Conservation (phyloP, 768 basidiomycete species). For the Coprinopsis sp. region DNA sequence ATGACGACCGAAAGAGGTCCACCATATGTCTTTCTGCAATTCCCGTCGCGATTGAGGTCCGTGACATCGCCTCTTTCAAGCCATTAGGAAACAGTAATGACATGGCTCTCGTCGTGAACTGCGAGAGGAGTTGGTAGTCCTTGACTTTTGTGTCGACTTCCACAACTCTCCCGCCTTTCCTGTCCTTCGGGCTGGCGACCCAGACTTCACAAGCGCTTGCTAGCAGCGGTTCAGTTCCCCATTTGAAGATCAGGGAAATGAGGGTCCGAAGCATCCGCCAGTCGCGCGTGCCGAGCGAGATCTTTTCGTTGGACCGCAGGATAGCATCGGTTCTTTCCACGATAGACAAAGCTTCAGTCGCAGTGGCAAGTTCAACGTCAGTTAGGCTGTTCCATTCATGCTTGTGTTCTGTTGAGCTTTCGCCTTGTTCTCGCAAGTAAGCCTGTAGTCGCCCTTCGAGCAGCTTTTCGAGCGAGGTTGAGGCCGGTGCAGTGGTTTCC, state of each 20-base stretch:
- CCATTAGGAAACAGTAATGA: conserved; percentile 50
- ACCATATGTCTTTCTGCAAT: conserved; percentile 50
- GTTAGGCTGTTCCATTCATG: conserved; percentile 21
- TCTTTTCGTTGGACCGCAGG: conserved; percentile 20
- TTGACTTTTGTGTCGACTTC: conserved; percentile 24
- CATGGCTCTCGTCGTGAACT: conserved; percentile 41
- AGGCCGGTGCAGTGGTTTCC: neutral
- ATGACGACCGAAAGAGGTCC: conserved; percentile 55
- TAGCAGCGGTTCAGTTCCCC: conserved; percentile 60
- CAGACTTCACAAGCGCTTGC: conserved; percentile 36
- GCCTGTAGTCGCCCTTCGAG: conserved; percentile 35
- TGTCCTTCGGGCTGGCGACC: conserved; percentile 27
- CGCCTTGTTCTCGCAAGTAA: conserved; percentile 30
- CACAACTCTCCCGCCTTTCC: conserved; percentile 46
- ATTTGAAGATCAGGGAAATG: conserved; percentile 64
- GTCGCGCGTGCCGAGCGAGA: conserved; percentile 60
- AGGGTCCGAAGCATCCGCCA: conserved; percentile 57
- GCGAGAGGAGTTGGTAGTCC: conserved; percentile 40
- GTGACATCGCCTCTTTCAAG: conserved; percentile 41
- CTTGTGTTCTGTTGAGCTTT: neutral
- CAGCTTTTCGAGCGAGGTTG: conserved; percentile 26
- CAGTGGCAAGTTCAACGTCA: conserved; percentile 48
- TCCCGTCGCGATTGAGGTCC: conserved; percentile 58
- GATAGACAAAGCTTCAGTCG: conserved; percentile 48
- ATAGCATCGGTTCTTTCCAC: conserved; percentile 44